phyloP scores from a whole-genome alignment of 2,329 filamentous ascomycete species.

The Catunica adiposa region DNA sequence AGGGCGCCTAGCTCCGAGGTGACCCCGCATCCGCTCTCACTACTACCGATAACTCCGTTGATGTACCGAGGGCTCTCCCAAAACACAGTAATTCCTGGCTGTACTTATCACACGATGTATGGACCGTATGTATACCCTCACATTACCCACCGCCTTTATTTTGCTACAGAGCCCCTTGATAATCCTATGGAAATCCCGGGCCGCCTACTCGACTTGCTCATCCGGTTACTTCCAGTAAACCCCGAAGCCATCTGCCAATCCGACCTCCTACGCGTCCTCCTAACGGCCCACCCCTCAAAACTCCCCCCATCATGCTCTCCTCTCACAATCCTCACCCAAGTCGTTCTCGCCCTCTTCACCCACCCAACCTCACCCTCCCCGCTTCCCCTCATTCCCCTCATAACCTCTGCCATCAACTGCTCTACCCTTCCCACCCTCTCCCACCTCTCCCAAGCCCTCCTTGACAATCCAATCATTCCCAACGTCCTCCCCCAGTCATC shows the following conservation, averaged over 20 bases:
- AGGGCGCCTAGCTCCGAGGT: neutral
- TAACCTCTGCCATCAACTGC: too few relatives aligned
- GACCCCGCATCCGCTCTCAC: neutral
- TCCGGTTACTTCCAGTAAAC: neutral
- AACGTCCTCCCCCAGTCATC: too few relatives aligned
- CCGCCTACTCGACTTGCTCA: neutral
- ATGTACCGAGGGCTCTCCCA: neutral
- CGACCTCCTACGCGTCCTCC: slow-evolving; percentile 2
- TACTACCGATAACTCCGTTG: neutral
- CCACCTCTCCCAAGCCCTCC: neutral
- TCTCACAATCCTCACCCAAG: neutral
- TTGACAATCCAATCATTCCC: neutral
- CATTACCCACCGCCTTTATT: neutral
- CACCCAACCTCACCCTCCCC: too few relatives aligned
- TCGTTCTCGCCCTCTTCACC: neutral
- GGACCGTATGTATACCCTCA: neutral
- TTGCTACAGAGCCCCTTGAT: neutral
- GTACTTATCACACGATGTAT: neutral
- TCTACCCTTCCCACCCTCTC: too few relatives aligned
- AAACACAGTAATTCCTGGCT: neutral
- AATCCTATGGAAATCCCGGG: neutral
- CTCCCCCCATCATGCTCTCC: neutral
- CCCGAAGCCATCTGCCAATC: slow-evolving; percentile 3
- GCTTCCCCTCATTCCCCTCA: too few relatives aligned
- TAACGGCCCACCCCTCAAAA: neutral